Evolutionary conservation across 1,139 yeast species (phyloP).

Genomic region (Martiniozyma asiatica): DNA sequence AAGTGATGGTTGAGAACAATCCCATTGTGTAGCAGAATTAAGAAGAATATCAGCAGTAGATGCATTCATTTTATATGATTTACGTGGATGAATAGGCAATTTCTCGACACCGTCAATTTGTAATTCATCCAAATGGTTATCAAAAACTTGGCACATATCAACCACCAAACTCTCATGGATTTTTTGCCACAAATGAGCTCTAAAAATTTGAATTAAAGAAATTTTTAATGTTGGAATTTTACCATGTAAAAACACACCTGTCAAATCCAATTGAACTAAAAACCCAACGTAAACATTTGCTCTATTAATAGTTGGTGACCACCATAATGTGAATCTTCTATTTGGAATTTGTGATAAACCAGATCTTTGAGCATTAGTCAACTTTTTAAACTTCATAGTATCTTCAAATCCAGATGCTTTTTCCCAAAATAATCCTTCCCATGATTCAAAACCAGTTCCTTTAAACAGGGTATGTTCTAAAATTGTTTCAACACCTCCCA

Average conservation of each 20-base stretch:
- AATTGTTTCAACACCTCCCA: constrained; percentile 96
- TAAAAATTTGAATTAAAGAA: constrained; percentile 86
- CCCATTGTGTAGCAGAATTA: constrained; percentile 72
- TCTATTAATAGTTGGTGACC: constrained; percentile 98
- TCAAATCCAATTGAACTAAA: constrained; percentile 86
- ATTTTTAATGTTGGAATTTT: constrained; percentile 95
- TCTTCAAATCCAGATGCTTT: constrained; percentile 96
- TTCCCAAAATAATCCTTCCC: constrained; percentile 99
- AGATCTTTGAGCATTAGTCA: constrained; percentile 94
- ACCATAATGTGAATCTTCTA: constrained; percentile 94
- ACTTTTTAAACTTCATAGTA: constrained; percentile 82
- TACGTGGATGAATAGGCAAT: constrained; percentile 91
- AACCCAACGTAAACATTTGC: constrained; percentile 98
- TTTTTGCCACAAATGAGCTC: constrained; percentile 99
- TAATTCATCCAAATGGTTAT: constrained; percentile 72
- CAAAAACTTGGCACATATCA: constrained; percentile 86
- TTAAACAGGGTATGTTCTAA: constrained; percentile 89
- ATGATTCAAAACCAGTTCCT: constrained; percentile 94
- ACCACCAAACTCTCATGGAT: constrained; percentile 93
- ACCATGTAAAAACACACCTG: constrained; percentile 95
- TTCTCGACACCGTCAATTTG: constrained; percentile 82
- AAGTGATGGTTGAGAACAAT: constrained; percentile 71
- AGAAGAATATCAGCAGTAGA: constrained; percentile 86
- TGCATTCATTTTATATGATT: constrained; percentile 93
- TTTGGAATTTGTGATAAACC: constrained; percentile 97